Base-by-base conservation (phyloP, 2,329 filamentous ascomycete genomes). In the Xylaria arbuscula region DNA sequence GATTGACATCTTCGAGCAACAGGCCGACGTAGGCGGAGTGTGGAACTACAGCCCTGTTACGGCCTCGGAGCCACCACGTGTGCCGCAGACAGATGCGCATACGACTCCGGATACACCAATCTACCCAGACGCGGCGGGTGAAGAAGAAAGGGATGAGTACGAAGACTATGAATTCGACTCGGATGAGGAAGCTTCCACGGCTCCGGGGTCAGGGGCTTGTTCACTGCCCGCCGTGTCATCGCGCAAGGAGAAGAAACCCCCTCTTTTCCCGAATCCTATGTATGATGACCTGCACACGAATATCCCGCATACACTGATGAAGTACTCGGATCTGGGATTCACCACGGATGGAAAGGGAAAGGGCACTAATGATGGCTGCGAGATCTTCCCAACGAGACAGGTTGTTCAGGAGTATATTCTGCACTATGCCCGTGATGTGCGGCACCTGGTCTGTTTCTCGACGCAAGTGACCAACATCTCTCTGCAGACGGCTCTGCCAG, bases 251-350 rank as follows among this genome's bases (percentile, higher is more conserved):
- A 72, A 53, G 67, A 57, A 70, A 9, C 76, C 86, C 0, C 87
- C 91, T 6, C 79, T 89, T 2, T 97, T 95, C 75, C 84, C 93
- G n/a, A 93, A 92, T 19, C 92, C 94, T 2, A 88, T 97, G 80
- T 98, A 98, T 79, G 89, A 93, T 56, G 82, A 86, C 28, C 83
- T 98, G 17, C 91, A 97, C 76, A 94, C 94, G 24, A 98, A 98
- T 78, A 94, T 98, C 56, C 92, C 94, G 0, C 88, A 91, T 67
- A 84, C 85, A 0, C 78, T 98, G 61, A 98, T 98, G 95, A 83
- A 85, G 3, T 98, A 90, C 78, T 90, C 90, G 4, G 92, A 95
- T 72, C 82, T 88, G 7, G 78, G 86, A 0, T 96, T 96, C 75
- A 85, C 88, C 0, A 75, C 84, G 1, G 85, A 68, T 22, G 64